Evolutionary conservation across 75 land plant genomes (phyloP), one percentile per base, ranked within the genome.

Genomic region (Selaginella moellendorffii): DNA sequence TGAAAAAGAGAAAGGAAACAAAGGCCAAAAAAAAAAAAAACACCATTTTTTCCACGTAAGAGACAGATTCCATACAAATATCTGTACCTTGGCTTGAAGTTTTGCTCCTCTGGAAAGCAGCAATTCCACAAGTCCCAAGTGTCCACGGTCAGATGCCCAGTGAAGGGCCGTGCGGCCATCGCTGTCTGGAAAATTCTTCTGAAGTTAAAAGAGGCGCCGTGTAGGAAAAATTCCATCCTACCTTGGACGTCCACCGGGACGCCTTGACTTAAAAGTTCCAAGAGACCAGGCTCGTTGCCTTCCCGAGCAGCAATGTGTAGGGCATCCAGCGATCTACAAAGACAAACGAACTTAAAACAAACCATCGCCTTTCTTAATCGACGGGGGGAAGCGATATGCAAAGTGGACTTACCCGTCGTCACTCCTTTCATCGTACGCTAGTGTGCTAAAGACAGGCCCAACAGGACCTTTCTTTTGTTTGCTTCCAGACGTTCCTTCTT

Each of bases 111-210:
- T 78, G 53, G 77, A 75, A 31, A 87, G 14, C 51, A 90, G 88
- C 24, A 79, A 25, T 52, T 84, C 71, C 27, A 75, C 67, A 31
- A 69, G 53, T 17, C 81, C 65, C 30, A 71, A 29, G 31, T 87
- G 83, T 52, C 97, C 97, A 53, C 88, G 83, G 67, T 90, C 97
- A 61, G 78, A 83, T 65, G 93, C 97, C 97, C 97, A 90, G 58
- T 88, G 93, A 75, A 90, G 72, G 54, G 97, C 85, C 19, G 88
- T 84, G 29, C 97, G 72, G 18, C 93, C 97, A 28, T 87, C 88
- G 66, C 88, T 87, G 59, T 90, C 97, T 90, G 88, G 69, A 77
- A 28, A 52, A 18, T n/a, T n/a, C 97, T 92, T 62, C 61, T 73
- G 29, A 74, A 24, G 71, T 91, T 70, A 63, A 81, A 79, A 29